phyloP scores from a whole-genome alignment of 805 yeast species.

The Pichia cephalocereana region DNA sequence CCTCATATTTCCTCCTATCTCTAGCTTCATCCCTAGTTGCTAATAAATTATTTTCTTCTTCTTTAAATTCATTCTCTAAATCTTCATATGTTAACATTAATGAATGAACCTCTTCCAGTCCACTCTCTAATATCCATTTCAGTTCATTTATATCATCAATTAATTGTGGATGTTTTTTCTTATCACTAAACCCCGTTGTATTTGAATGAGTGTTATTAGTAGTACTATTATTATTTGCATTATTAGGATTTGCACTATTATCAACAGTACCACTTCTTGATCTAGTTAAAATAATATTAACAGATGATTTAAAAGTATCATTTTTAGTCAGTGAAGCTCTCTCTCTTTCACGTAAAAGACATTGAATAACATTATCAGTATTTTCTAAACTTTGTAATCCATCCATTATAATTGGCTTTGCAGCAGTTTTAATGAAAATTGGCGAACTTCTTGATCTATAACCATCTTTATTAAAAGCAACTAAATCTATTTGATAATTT shows the following conservation, averaged over 20 bases:
- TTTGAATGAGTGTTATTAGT: conserved; percentile 2
- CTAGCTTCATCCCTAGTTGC: conserved; percentile 29
- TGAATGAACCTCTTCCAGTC: conserved; percentile 32
- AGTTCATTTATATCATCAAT: conserved; percentile 34
- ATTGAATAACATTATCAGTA: conserved; percentile 29
- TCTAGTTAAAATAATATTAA: conserved; percentile 13
- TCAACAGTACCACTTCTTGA: conserved; percentile 30
- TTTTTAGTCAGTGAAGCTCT: conserved; percentile 23
- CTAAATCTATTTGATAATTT: conserved; percentile 35
- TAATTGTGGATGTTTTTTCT: conserved; percentile 21
- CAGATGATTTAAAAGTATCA: conserved; percentile 19
- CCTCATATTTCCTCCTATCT: conserved; percentile 33
- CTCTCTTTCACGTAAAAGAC: conserved; percentile 27
- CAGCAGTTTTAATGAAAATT: conserved; percentile 31
- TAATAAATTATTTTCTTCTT: conserved; percentile 28
- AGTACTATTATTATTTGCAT: neutral
- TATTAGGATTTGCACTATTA: conserved; percentile 9
- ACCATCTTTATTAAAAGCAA: conserved; percentile 31
- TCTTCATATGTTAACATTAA: conserved; percentile 27
- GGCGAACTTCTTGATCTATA: conserved; percentile 34
- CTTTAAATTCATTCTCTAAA: conserved; percentile 28
- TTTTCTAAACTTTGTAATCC: conserved; percentile 25
- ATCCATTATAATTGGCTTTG: conserved; percentile 10
- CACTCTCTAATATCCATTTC: conserved; percentile 32
- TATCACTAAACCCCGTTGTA: conserved; percentile 11